A percentile compares a stretch with the other conserved stretches of the same genome.
These are phyloP conservation scores for Magnaporthales sp. DNA, from an alignment of 2,329 filamentous ascomycete species.

Conservation along the genomic window DNA sequence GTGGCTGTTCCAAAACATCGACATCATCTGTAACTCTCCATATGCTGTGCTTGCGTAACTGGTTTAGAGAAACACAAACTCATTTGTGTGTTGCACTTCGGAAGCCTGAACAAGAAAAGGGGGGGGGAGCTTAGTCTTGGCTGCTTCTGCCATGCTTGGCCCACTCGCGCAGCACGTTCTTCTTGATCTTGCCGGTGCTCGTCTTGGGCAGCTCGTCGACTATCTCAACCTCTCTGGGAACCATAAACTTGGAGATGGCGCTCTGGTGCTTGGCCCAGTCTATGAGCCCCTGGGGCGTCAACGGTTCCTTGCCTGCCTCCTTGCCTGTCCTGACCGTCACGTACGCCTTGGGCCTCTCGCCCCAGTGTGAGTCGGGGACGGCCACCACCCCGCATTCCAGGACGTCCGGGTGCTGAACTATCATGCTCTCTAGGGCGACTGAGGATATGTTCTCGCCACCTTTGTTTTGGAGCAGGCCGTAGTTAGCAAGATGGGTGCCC, in stretches of 20 bases:
- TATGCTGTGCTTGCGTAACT: background rate
- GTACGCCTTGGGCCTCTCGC: slow-evolving; percentile 91
- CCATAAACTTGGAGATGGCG: slow-evolving; percentile 86
- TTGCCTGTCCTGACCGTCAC: slow-evolving; percentile 70
- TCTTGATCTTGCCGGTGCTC: slow-evolving; percentile 91
- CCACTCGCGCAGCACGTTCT: slow-evolving; percentile 88
- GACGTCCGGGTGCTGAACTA: slow-evolving; percentile 79
- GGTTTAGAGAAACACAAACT: background rate
- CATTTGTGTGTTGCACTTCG: background rate
- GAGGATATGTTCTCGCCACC: slow-evolving; percentile 97
- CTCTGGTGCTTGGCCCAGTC: slow-evolving; percentile 77
- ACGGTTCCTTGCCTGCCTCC: slow-evolving; percentile 11
- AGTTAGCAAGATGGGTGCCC: slow-evolving; percentile 1
- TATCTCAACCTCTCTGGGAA: slow-evolving; percentile 63
- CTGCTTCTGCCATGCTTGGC: slow-evolving; percentile 26
- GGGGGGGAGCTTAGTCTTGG: slow-evolving; percentile 3
- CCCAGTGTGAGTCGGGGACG: slow-evolving; percentile 84
- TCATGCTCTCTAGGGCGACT: slow-evolving; percentile 82
- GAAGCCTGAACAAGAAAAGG: background rate
- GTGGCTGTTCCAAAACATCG: background rate
- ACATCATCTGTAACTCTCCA: background rate
- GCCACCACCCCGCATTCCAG: slow-evolving; percentile 89
- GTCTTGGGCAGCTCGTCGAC: slow-evolving; percentile 91
- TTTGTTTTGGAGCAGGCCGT: background rate
- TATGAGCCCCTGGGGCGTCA: slow-evolving; percentile 64